A percentile compares a stretch with the other conserved stretches of the same genome.
Conservation (phyloP, 768 basidiomycete genomes). For the Mycena alexandri region DNA sequence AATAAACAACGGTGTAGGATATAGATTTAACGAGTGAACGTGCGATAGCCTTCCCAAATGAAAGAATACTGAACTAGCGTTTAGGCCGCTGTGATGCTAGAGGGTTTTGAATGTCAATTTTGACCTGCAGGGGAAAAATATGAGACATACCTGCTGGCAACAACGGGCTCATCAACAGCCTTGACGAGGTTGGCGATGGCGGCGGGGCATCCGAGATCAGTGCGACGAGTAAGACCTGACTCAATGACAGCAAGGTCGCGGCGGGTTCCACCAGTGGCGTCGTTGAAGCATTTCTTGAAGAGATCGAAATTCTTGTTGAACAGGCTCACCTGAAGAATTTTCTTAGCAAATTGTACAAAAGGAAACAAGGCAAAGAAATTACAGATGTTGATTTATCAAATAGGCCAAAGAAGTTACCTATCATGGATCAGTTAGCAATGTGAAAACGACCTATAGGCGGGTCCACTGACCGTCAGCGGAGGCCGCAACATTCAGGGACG, state of each 20-base stretch:
- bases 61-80: background rate
- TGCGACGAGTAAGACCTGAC: conserved; percentile 22
- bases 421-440: too few relatives aligned
- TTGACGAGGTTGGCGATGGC: conserved; percentile 21
- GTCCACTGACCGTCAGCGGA: conserved; percentile 49
- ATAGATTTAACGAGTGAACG: conserved; percentile 8
- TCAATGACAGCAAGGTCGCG: conserved; percentile 14
- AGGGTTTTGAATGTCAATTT: background rate
- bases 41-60: conserved; percentile 1
- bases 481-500: conserved; percentile 53
- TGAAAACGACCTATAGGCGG: too few relatives aligned
- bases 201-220: conserved; percentile 31
- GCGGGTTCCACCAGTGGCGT: conserved; percentile 3
- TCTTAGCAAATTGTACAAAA: background rate
- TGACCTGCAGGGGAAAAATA: background rate
- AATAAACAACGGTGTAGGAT: background rate
- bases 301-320: conserved; percentile 54
- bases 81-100: conserved; percentile 8
- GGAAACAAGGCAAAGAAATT: conserved; percentile 40
- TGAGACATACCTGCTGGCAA: conserved; percentile 20
- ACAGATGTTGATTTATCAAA: conserved; percentile 49
- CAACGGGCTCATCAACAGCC: conserved; percentile 23
- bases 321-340: conserved; percentile 41
- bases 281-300: conserved; percentile 45
- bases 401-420: conserved; percentile 51